Percentiles rank a stretch among this genome's conserved stretches.
These are phyloP conservation scores for Collybia mongolica DNA, from an alignment of 768 basidiomycete species.

Conservation along the genomic window DNA sequence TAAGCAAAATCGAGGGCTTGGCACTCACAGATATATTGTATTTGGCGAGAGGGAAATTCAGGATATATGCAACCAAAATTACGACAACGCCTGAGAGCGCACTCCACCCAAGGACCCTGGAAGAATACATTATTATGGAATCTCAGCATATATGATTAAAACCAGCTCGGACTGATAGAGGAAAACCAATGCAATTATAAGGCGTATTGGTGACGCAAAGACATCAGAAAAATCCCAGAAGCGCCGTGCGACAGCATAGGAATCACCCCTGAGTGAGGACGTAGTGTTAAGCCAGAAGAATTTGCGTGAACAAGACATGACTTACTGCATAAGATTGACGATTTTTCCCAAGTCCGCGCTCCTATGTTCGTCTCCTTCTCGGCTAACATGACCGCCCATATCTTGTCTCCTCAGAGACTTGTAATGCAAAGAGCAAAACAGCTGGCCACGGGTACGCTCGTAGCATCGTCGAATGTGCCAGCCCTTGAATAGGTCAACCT, in stretches of 20 bases:
- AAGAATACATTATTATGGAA: slow-evolving; percentile 2
- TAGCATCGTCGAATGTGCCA: slow-evolving; percentile 72
- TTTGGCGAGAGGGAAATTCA: slow-evolving; percentile 70
- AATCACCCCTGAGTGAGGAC: slow-evolving; percentile 50
- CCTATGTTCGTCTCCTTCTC: slow-evolving; percentile 34
- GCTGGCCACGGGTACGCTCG: slow-evolving; percentile 68
- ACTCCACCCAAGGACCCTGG: slow-evolving; percentile 75
- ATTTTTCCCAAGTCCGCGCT: slow-evolving; percentile 68
- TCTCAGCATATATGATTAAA: neutral
- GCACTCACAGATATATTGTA: slow-evolving; percentile 58
- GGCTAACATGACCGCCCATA: slow-evolving; percentile 44
- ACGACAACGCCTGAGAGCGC: slow-evolving; percentile 70
- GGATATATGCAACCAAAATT: slow-evolving; percentile 54
- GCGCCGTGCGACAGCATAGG: slow-evolving; percentile 67
- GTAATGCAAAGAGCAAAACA: slow-evolving; percentile 70
- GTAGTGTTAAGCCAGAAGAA: slow-evolving; percentile 1
- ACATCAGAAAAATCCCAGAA: slow-evolving; percentile 73
- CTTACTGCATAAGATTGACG: slow-evolving; percentile 72
- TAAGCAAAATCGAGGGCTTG: neutral
- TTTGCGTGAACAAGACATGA: neutral
- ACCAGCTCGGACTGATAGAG: slow-evolving; percentile 58
- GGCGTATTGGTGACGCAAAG: slow-evolving; percentile 60
- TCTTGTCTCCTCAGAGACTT: slow-evolving; percentile 65
- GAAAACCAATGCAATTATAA: slow-evolving; percentile 67
- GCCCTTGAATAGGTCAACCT: slow-evolving; percentile 58